Evolutionary conservation across 2,329 filamentous ascomycete genomes (phyloP), one percentile per base, ranked within the genome.

Genomic region (Penicillium sp.): DNA sequence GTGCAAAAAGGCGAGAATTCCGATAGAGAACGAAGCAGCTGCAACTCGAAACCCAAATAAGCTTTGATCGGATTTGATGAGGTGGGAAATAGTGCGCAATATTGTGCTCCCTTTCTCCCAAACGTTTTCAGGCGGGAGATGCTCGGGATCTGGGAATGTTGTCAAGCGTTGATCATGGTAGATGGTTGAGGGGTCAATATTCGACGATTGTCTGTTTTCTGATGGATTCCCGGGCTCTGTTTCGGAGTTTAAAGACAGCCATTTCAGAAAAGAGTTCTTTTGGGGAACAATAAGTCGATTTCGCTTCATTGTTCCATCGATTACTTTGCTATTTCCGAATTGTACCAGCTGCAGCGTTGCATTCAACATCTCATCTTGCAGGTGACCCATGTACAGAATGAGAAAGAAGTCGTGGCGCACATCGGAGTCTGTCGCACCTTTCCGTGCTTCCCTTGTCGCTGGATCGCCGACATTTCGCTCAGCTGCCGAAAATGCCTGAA

Each of bases 31-130:
- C 1, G 87, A 89, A 1, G 88, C 89, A 53, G 83, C 84, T 0
- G 86, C 86, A 30, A 83, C 85, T 7, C 89, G 81, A 59, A 91
- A 84, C 0, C 87, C 88, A 65, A 90, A 91, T 0, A 78, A 67
- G 0, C 87, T 89, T 61, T 88, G 82, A 11, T 79, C 73, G 0
- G 86, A 89, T 2, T 81, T 78, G 13, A 91, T 74, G 48, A 88
- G 80, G 18, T 74, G 73, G 0, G 84, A 79, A 6, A 88, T 71
- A 1, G 65, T 71, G 16, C 87, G 77, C 2, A 91, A 53, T 0
- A 70, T 64, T 57, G 87, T 80, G 2, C 87, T 87, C 47, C 83
- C 74, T 36, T 74, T 81, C 66, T 91, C 79, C 78, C 82, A 86
- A 0, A 70, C 62, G 36, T 81, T 89, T 4, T 72, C 70, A 0